Base-by-base conservation (phyloP, 2,329 filamentous ascomycete genomes). In the Fonsecaea erecta region DNA sequence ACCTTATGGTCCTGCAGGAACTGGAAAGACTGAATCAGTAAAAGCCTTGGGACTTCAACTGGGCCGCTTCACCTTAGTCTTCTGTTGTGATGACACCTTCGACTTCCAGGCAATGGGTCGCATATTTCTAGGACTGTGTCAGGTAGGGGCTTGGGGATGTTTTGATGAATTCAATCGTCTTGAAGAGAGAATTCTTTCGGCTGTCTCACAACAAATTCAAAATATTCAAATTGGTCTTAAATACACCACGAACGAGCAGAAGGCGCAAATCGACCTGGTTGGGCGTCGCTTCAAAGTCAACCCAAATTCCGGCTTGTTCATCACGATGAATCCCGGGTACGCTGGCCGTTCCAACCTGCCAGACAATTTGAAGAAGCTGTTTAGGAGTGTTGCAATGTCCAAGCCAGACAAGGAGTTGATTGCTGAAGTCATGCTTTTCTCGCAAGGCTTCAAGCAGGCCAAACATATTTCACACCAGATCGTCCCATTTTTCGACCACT, bases 121-220 rank as follows among this genome's bases (percentile, higher is more conserved):
- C 72, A 99, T 99, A 73, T 99, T 99, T 85, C 85, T 99, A 37
- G 95, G 95, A 85, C 96, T 99, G 68, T 99, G 96, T 77, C 95
- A 99, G 77, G 95, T 99, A 54, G 95, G 95, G 77, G 95, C 95
- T 3, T 99, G 95, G 95, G 96, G 96, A 74, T 99, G 95, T 82
- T 99, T 99, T 78, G 95, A 99, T 75, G 95, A 99, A 82, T 99
- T 99, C 84, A 99, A 99, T 79, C 91, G 95, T 85, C 84, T 99
- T 21, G 95, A 99, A 75, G 95, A 99, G 81, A 89, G 95, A 70
- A 99, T 99, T 66, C 80, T 99, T 67, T 99, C 96, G 52, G 95
- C 95, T 18, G 96, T 99, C 16, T 99, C 96, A 21, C 95, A 99
- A 77, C 96, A 99, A 77, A 96, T 99, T 60, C 95, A 99, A 75